Evolutionary conservation across 441 rosid genomes (phyloP).

Genomic region (Corymbia citriodora): DNA sequence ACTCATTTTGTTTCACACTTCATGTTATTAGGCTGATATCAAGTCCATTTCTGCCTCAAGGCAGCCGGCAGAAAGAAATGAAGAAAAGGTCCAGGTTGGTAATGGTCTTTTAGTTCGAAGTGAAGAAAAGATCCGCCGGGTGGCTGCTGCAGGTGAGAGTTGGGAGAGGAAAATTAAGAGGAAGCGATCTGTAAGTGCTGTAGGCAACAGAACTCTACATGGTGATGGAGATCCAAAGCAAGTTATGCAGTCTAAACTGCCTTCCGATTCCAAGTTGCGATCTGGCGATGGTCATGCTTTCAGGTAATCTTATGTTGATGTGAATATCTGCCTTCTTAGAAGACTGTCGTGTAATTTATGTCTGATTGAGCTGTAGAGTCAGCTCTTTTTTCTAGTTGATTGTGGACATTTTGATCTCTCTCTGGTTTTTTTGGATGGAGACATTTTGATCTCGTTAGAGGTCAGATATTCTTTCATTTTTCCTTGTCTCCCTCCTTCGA

Average conservation of each 20-base stretch:
- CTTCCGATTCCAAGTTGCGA: conserved; percentile 60
- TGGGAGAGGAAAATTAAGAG: conserved; percentile 94
- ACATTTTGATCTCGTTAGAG: not conserved
- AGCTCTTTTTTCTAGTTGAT: not conserved
- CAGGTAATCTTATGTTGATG: conserved; percentile 37
- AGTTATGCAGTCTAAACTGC: conserved; percentile 45
- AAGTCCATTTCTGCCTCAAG: conserved; percentile 38
- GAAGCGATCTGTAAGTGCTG: conserved; percentile 84
- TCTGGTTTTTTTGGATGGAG: not conserved
- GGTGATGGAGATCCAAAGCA: conserved; percentile 61
- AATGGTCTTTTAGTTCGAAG: conserved; percentile 40
- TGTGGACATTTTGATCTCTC: not conserved
- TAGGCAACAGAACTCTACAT: conserved; percentile 50
- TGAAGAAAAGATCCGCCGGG: conserved; percentile 77
- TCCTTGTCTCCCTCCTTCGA: not conserved
- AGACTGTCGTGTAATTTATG: not conserved
- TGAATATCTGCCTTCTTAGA: not conserved
- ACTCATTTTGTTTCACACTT: not conserved
- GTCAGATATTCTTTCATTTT: not conserved
- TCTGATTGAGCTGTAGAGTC: not conserved
- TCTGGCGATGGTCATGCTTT: conserved; percentile 61
- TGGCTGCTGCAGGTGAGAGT: conserved; percentile 84
- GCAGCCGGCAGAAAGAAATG: conserved; percentile 58
- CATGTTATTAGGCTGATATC: conserved; percentile 44
- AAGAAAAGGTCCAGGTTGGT: conserved; percentile 48